Conservation (phyloP, 2,329 filamentous ascomycete species). For the Parascedosporium putredinis region DNA sequence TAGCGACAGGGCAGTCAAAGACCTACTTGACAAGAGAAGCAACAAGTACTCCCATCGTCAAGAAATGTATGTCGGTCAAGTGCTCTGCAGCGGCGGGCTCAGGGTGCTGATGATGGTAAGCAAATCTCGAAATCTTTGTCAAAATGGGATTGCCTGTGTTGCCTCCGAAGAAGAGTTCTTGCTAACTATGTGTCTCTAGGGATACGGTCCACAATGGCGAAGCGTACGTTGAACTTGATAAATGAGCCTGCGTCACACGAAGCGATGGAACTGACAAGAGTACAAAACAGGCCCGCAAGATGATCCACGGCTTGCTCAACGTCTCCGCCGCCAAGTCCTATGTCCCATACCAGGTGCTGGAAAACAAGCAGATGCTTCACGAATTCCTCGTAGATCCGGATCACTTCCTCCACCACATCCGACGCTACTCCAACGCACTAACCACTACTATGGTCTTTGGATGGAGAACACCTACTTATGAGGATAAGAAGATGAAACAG, state of each 20-base stretch:
- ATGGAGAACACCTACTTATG: constrained; percentile 29
- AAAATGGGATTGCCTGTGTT: neutral
- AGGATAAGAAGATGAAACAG: constrained; percentile 31
- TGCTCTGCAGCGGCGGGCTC: constrained; percentile 20
- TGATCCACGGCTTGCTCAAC: constrained; percentile 28
- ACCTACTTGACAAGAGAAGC: constrained; percentile 34
- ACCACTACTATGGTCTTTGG: constrained; percentile 42
- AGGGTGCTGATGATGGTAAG: constrained; percentile 20
- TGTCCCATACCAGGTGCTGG: constrained; percentile 24
- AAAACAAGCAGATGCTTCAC: constrained; percentile 35
- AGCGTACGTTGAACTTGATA: neutral
- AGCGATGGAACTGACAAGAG: neutral
- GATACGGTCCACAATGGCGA: constrained; percentile 1
- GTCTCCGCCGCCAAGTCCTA: constrained; percentile 28
- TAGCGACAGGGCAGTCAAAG: constrained; percentile 33
- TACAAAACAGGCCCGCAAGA: constrained; percentile 13
- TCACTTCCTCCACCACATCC: constrained; percentile 31
- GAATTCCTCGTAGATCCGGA: constrained; percentile 25
- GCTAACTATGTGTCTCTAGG: neutral
- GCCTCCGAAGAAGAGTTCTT: neutral
- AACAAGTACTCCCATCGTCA: constrained; percentile 6
- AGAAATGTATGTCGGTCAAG: constrained; percentile 18
- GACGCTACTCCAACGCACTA: constrained; percentile 37
- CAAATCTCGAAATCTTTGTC: too few relatives aligned
- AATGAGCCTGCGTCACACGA: neutral